phyloP scores from a whole-genome alignment of 148 eudicot genomes.

The Mesembryanthemum crystallinum region DNA sequence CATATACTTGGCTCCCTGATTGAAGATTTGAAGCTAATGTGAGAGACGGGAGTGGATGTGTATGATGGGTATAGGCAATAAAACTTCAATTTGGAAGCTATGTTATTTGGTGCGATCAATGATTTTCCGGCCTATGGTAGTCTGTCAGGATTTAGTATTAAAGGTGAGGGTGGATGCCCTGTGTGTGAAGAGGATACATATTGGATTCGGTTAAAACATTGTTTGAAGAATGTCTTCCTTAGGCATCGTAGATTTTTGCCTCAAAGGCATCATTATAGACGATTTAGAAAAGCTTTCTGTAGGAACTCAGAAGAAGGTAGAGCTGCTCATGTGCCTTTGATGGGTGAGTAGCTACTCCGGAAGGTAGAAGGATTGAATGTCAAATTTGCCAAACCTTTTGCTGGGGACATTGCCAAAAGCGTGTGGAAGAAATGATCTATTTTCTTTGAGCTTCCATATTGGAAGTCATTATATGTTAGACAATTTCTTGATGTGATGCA shows the following conservation, averaged over 20 bases:
- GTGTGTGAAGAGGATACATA: neutral
- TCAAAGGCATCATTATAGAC: neutral
- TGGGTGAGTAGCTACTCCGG: neutral
- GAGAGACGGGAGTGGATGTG: neutral
- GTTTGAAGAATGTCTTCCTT: neutral
- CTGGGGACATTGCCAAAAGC: neutral
- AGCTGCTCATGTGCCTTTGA: neutral
- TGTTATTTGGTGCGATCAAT: neutral
- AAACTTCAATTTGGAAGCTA: neutral
- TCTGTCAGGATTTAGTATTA: neutral
- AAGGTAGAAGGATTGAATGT: neutral
- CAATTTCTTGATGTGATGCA: too few species aligned
- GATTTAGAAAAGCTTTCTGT: neutral
- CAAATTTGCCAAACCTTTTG: neutral
- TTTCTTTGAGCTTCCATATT: too few species aligned
- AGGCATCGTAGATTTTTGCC: neutral
- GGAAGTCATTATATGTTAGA: neutral
- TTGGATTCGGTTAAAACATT: neutral
- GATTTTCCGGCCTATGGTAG: neutral
- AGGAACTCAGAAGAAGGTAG: neutral
- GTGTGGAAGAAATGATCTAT: neutral
- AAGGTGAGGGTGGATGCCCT: neutral
- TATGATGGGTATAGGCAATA: neutral
- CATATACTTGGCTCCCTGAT: neutral
- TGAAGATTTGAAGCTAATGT: slow-evolving; percentile 2